A percentile compares a stretch with the other conserved stretches of the same genome.
phyloP scores from a whole-genome alignment of 179 eudicot genomes.

The Sideroxylon spinosum region DNA sequence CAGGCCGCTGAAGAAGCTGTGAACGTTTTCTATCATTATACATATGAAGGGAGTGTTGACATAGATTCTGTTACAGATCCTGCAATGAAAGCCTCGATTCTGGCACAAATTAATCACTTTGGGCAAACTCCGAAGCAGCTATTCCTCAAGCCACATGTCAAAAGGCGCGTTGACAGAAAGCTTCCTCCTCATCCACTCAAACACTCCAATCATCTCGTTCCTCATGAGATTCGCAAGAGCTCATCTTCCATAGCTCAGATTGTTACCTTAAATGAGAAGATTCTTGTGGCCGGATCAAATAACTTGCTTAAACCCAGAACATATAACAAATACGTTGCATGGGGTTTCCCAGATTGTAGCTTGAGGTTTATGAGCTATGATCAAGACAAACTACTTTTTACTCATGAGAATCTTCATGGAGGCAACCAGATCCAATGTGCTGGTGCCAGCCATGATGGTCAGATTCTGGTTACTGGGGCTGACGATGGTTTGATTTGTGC shows the following conservation, averaged over 20 bases:
- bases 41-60: slow-evolving; percentile 94
- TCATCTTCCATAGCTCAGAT: slow-evolving; percentile 81
- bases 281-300: slow-evolving; percentile 62
- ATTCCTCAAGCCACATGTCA: slow-evolving; percentile 79
- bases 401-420: slow-evolving; percentile 92
- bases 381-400: slow-evolving; percentile 78
- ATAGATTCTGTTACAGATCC: slow-evolving; percentile 93
- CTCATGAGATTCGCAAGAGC: slow-evolving; percentile 59
- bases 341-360: slow-evolving; percentile 98
- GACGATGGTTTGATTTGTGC: slow-evolving; percentile 81
- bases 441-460: slow-evolving; percentile 86
- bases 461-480: slow-evolving; percentile 73
- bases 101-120: slow-evolving; percentile 96
- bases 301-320: slow-evolving; percentile 86
- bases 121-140: slow-evolving; percentile 98
- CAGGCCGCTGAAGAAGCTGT: slow-evolving; percentile 98
- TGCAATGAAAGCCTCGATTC: slow-evolving; percentile 94
- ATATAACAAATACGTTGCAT: slow-evolving; percentile 71
- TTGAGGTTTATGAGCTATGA: slow-evolving; percentile 78
- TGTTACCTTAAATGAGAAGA: slow-evolving; percentile 58
- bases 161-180: slow-evolving; percentile 63
- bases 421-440: slow-evolving; percentile 87
- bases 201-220: slow-evolving; percentile 49
- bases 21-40: slow-evolving; percentile 95
- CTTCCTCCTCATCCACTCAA: slow-evolving; percentile 69